Evolutionary conservation across 441 rosid genomes (phyloP), one percentile per base, ranked within the genome.

Genomic region (Euphorbia celastroides): DNA sequence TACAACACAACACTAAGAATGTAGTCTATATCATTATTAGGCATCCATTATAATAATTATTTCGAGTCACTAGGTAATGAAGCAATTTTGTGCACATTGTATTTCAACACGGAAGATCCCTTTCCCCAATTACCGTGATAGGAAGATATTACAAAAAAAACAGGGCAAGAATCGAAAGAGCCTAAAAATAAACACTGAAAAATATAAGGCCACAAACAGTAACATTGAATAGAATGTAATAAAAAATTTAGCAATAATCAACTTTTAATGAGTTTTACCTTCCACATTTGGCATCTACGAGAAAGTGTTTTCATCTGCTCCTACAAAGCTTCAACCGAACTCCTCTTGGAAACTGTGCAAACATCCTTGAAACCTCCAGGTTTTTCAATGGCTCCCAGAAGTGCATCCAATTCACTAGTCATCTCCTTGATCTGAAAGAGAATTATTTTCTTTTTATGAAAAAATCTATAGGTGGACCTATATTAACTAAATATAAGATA

Each of bases 351-450:
- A 72, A 82, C 75, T 64, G 89, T 86, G 79, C 97, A 89, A 64
- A 87, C 86, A 78, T 94, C 97, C 81, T 70, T 78, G 75, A 85
- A 85, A 68, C 97, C 99, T 65, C 96, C 99, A 26, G 82, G 73
- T 81, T 71, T 86, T 83, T 88, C 91, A 72, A 89, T 86, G 68
- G 79, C 82, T 69, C 81, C 75, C 72, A 94, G 68, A 80, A 94
- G 97, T 12, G 67, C 56, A 78, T 88, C 96, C 84, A 91, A 74
- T 73, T 91, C 92, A 62, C 76, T 83, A 60, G 79, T 81, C 97
- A 88, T 85, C 82, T 84, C 96, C 75, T 84, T 86, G 71, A 94
- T 77, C 99, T 93, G 80, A 64, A 78, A 64, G 66, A 71, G 54
- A 72, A 28, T 42, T 22, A 13, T 64, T 73, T 16, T 3, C 27